Base-by-base conservation (phyloP, 192 early-diverging fungal genomes). In the Coemansia sp. region DNA sequence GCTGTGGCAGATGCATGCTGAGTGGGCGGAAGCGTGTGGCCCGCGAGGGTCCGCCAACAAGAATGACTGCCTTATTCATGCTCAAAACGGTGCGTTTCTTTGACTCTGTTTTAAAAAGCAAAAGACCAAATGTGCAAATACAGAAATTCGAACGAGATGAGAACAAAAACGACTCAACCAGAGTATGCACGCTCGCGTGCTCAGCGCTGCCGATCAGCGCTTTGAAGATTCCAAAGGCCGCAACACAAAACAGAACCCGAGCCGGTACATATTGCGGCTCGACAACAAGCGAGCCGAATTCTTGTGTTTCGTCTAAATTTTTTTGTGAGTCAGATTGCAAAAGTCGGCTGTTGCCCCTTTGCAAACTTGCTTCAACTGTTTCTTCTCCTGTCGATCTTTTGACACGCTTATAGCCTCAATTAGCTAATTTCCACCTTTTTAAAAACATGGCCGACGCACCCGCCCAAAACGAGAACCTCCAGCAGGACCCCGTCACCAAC, bases 1-100 rank as follows among this genome's bases (percentile, higher is more conserved):
- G 95, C 79, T 99, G 96, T 43, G 97, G 97, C 8, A 88, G 86
- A 66, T 95, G 89, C 84, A 99, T 89, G 49, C 94, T 97, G 62
- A 99, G 84, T 11, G 97, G 97, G 41, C 97, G 88, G 87, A 99
- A 99, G 58, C 95, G 90, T 15, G 97, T 99, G 43, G 93, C 97
- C 61, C 95, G 88, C 35, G 94, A 97, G 38, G 95, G 95, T 5
- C 97, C 97, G 71, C 97, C 97, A 57, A 99, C 97, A 52, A 99
- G 88, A 71, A 99, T 91, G 67, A 97, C 88, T 19, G 93, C 95
- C 82, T 98, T 96, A 74, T 86, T 81, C 69, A 79, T 80, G 37
- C 14, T 49, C 53, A 12, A 19, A 55, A 55, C 1, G 12, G n/a
- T 29, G 53, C 48, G 29, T 32, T 32, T 32, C 29, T 32, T 5